phyloP scores from a whole-genome alignment of 768 basidiomycete species.

The Panaeolus cyanescens region DNA sequence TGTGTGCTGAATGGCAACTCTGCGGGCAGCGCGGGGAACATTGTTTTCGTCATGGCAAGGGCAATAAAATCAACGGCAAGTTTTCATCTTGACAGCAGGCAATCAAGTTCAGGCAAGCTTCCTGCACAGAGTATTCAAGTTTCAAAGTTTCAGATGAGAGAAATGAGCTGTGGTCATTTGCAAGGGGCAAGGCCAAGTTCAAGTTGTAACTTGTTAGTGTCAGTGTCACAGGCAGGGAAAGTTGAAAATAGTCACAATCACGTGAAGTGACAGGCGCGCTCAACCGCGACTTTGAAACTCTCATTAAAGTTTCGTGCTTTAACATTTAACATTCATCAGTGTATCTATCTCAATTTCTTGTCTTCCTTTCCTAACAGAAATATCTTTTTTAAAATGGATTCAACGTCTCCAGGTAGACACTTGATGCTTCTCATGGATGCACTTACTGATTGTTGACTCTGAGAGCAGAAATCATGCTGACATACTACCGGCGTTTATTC shows the following conservation, averaged over 20 bases:
- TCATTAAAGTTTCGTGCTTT: conserved; percentile 10
- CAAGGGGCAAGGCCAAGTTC: no score
- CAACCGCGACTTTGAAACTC: background rate
- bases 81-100: no score
- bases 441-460: background rate
- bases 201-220: background rate
- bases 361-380: background rate
- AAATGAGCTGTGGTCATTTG: no score
- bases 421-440: background rate
- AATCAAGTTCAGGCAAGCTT: no score
- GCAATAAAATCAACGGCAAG: no score
- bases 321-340: background rate
- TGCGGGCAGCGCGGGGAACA: background rate
- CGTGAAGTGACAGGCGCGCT: conserved; percentile 21
- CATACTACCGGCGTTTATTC: conserved; percentile 89
- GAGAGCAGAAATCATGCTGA: conserved; percentile 46
- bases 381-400: conserved; percentile 12
- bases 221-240: background rate
- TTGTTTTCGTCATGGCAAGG: no score
- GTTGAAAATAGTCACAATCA: conserved; percentile 5
- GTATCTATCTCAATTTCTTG: background rate
- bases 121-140: background rate
- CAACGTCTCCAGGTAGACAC: conserved; percentile 22
- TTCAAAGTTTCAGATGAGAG: no score
- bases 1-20: background rate